Evolutionary conservation across 768 basidiomycete genomes (phyloP).

Genomic region (Hericium alpestre): DNA sequence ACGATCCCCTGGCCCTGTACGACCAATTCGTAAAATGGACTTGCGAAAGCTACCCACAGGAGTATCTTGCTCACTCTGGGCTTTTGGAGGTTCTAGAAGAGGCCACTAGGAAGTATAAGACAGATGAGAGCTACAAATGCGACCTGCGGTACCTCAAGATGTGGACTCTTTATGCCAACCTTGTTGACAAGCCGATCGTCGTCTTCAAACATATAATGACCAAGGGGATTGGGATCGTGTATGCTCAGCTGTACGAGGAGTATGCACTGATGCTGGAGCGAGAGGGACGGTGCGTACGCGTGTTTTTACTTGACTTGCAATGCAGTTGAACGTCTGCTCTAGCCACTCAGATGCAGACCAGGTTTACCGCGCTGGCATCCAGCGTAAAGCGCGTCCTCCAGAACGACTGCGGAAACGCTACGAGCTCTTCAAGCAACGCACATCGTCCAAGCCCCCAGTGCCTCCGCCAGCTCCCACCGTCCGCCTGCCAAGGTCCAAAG

Average conservation of each 20-base stretch:
- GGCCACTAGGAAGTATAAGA: conserved; percentile 69
- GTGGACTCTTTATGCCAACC: conserved; percentile 81
- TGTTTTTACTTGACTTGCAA: conserved; percentile 2
- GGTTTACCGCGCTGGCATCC: conserved; percentile 74
- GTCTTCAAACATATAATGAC: conserved; percentile 46
- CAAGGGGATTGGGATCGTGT: conserved; percentile 50
- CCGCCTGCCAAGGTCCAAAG: conserved; percentile 10
- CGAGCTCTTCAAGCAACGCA: conserved; percentile 49
- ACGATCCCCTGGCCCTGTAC: conserved; percentile 81
- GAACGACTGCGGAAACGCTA: conserved; percentile 78
- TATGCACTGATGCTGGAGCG: conserved; percentile 75
- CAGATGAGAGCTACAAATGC: conserved; percentile 74
- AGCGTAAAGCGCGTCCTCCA: conserved; percentile 68
- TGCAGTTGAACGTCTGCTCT: conserved; percentile 29
- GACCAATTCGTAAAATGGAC: conserved; percentile 88
- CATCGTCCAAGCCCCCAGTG: conserved; percentile 2
- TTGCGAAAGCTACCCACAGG: conserved; percentile 62
- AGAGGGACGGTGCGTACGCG: conserved; percentile 49
- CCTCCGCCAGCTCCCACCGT: conserved; percentile 2
- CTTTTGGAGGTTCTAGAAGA: conserved; percentile 76
- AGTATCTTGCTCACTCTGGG: conserved; percentile 58
- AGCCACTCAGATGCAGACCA: conserved; percentile 57
- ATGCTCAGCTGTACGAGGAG: conserved; percentile 82
- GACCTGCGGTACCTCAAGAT: conserved; percentile 87
- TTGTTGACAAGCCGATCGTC: conserved; percentile 60